phyloP scores from a whole-genome alignment of 306 rosid species.

The Cicer judaicum region DNA sequence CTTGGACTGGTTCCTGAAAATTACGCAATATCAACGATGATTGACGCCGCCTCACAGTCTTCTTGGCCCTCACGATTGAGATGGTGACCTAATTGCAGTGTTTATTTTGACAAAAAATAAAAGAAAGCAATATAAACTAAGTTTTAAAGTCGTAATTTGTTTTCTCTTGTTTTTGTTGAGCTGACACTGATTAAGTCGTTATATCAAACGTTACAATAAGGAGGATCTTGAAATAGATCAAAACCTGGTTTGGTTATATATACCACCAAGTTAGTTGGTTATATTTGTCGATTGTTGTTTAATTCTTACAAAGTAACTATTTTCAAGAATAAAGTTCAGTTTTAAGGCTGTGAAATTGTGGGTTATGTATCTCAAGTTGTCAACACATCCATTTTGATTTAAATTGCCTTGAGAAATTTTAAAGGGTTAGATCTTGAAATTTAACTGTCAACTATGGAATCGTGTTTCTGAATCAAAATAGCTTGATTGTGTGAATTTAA shows the following conservation, averaged over 20 bases:
- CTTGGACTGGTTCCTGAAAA: neutral
- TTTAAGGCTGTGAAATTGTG: neutral
- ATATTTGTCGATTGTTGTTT: neutral
- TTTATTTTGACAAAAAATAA: neutral
- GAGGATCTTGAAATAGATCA: neutral
- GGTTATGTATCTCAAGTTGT: conserved; percentile 9
- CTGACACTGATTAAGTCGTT: neutral
- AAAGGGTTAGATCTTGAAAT: neutral
- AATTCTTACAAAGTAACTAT: neutral
- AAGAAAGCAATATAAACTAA: neutral
- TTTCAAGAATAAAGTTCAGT: neutral
- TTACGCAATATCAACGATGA: neutral
- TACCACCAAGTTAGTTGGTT: neutral
- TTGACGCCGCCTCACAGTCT: neutral
- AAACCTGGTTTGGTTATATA: conserved; percentile 18
- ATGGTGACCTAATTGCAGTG: neutral
- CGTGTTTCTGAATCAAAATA: too few species aligned
- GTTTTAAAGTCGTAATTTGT: neutral
- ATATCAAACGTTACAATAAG: neutral
- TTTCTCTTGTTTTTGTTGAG: neutral
- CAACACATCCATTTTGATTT: neutral
- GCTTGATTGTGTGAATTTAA: too few species aligned
- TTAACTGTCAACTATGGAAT: too few species aligned
- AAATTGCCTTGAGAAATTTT: neutral
- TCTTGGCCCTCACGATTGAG: neutral